These are phyloP conservation scores for Sergeia podlipaevii DNA, from an alignment of 208 protist species.

Conservation along the genomic window DNA sequence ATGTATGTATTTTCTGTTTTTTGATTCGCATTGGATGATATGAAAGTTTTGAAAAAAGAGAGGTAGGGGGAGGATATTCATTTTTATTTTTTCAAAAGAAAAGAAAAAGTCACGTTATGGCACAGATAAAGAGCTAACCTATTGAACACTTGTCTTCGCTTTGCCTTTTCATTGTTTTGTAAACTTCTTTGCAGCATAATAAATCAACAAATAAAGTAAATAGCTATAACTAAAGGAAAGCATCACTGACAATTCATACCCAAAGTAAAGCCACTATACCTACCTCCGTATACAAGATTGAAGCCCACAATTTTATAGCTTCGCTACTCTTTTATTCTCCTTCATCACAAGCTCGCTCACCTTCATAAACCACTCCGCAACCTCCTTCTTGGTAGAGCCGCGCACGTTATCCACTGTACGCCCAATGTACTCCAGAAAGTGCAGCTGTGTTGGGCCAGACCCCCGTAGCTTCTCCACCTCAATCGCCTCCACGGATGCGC, in stretches of 20 bases:
- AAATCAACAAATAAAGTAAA: conserved; percentile 2
- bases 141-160: too few relatives aligned
- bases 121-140: too few relatives aligned
- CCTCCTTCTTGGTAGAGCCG: conserved; percentile 52
- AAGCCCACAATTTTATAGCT: conserved; percentile 36
- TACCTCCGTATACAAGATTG: neutral
- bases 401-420: conserved; percentile 42
- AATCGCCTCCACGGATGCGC: conserved; percentile 77
- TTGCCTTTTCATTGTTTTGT: too few relatives aligned
- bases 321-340: conserved; percentile 26
- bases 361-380: conserved; percentile 77
- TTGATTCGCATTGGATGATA: too few relatives aligned
- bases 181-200: too few relatives aligned
- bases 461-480: conserved; percentile 66
- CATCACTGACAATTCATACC: neutral
- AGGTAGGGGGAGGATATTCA: too few relatives aligned
- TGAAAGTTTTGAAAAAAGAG: too few relatives aligned
- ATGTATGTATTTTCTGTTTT: too few relatives aligned
- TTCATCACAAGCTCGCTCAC: conserved; percentile 38
- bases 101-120: too few relatives aligned
- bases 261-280: too few relatives aligned
- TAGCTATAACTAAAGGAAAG: neutral
- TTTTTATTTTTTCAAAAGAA: too few relatives aligned
- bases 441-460: conserved; percentile 34
- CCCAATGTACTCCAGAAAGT: conserved; percentile 72